Evolutionary conservation across 495 filamentous ascomycete species (phyloP).

Genomic region (Coniosporium apollinis): DNA sequence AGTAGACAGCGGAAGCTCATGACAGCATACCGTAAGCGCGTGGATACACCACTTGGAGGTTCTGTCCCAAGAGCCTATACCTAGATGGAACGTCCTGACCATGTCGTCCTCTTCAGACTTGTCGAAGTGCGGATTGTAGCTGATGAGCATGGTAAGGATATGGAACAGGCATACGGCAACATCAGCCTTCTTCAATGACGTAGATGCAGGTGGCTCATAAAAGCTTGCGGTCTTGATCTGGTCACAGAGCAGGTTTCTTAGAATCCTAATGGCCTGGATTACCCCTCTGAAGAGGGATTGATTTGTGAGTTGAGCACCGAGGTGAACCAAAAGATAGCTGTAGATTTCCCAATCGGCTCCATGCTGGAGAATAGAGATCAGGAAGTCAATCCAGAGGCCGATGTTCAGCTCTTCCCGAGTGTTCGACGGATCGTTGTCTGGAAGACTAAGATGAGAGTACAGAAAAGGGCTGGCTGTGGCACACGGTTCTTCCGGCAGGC

Average conservation of each 20-base stretch:
- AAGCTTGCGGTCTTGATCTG: conserved; percentile 60
- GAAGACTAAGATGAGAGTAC: conserved; percentile 19
- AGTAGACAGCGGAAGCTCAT: conserved; percentile 73
- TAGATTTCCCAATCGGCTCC: conserved; percentile 87
- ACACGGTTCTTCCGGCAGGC: conserved; percentile 29
- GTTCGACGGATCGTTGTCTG: conserved; percentile 13
- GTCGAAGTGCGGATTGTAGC: conserved; percentile 70
- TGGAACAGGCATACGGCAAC: conserved; percentile 80
- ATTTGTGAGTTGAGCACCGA: conserved; percentile 80
- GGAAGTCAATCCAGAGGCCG: conserved; percentile 55
- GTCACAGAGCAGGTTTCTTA: conserved; percentile 66
- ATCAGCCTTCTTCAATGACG: conserved; percentile 71
- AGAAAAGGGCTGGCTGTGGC: conserved; percentile 18
- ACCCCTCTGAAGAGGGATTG: conserved; percentile 64
- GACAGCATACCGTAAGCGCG: conserved; percentile 80
- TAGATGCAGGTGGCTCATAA: conserved; percentile 53
- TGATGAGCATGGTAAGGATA: conserved; percentile 63
- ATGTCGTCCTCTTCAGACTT: conserved; percentile 80
- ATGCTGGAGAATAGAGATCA: conserved; percentile 56
- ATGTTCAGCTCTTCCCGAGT: conserved; percentile 36
- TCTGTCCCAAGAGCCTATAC: conserved; percentile 68
- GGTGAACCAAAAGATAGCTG: conserved; percentile 72
- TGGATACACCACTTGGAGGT: conserved; percentile 86
- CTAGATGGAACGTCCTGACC: conserved; percentile 65
- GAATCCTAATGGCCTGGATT: conserved; percentile 50